Evolutionary conservation across 441 rosid species (phyloP).

Genomic region (Pelargonium citronellum): DNA sequence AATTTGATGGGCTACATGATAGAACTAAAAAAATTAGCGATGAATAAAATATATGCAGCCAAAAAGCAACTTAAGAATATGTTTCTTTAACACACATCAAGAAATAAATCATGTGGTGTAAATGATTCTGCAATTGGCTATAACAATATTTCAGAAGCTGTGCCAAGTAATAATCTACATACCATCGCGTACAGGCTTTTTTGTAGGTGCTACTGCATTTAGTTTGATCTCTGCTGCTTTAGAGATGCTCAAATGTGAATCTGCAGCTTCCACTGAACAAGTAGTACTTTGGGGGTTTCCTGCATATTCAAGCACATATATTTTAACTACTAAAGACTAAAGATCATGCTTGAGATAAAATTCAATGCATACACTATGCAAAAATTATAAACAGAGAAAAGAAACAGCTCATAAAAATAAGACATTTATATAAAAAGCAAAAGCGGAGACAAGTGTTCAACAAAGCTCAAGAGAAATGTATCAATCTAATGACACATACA

Average conservation of each 20-base stretch:
- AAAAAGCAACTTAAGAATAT: slow-evolving; percentile 2
- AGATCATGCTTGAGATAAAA: slow-evolving; percentile 4
- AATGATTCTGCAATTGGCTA: neutral
- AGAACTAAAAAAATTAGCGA: slow-evolving; percentile 16
- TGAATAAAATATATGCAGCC: slow-evolving; percentile 13
- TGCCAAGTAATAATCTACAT: slow-evolving; percentile 18
- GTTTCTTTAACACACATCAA: neutral
- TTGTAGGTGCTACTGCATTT: slow-evolving; percentile 21
- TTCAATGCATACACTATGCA: neutral
- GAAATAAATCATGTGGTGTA: neutral
- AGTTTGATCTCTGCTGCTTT: slow-evolving; percentile 18
- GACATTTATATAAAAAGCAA: neutral
- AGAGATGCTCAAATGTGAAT: slow-evolving; percentile 28
- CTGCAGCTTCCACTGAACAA: slow-evolving; percentile 15
- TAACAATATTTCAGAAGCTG: neutral
- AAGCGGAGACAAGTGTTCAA: neutral
- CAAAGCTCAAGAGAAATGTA: slow-evolving; percentile 12
- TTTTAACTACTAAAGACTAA: neutral
- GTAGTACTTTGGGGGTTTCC: slow-evolving; percentile 23
- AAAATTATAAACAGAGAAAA: neutral
- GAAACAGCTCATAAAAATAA: neutral
- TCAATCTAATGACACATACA: neutral
- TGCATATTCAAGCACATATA: slow-evolving; percentile 12
- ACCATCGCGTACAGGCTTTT: slow-evolving; percentile 62
- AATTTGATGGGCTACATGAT: slow-evolving; percentile 48